These are phyloP conservation scores for Hortiboletus flavorubellus DNA, from an alignment of 768 basidiomycete genomes.

Conservation along the genomic window DNA sequence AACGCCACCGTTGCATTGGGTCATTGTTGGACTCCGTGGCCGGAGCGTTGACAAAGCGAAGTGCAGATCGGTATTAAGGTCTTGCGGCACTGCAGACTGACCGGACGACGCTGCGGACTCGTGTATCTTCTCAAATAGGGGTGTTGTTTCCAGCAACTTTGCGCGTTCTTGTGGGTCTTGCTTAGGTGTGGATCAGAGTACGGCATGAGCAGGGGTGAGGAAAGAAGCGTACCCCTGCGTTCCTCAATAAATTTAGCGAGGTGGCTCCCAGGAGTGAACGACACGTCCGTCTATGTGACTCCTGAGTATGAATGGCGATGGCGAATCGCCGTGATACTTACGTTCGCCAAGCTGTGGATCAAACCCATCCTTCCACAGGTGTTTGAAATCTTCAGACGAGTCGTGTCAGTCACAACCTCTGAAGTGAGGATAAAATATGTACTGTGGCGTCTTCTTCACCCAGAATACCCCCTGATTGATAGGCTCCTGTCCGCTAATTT, in stretches of 20 bases:
- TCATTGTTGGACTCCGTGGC: conserved; percentile 27
- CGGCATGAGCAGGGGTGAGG: not conserved
- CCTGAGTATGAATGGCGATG: conserved; percentile 2
- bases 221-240: conserved; percentile 47
- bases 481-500: conserved; percentile 40
- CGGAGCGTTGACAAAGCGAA: conserved; percentile 81
- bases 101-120: conserved; percentile 63
- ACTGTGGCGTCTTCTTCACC: conserved; percentile 87
- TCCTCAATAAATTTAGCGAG: conserved; percentile 64
- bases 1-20: conserved; percentile 35
- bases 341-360: conserved; percentile 80
- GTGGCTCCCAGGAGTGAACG: conserved; percentile 52
- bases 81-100: conserved; percentile 61
- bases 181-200: conserved; percentile 35
- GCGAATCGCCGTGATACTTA: conserved; percentile 33
- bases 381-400: conserved; percentile 59
- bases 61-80: conserved; percentile 74
- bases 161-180: conserved; percentile 70
- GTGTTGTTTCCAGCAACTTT: conserved; percentile 67
- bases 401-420: not conserved
- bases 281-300: conserved; percentile 49
- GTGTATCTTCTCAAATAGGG: conserved; percentile 78
- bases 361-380: conserved; percentile 89
- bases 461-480: conserved; percentile 71
- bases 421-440: conserved; percentile 11